Base-by-base conservation (phyloP, 1,139 yeast genomes). In the Geotrichum reessii region DNA sequence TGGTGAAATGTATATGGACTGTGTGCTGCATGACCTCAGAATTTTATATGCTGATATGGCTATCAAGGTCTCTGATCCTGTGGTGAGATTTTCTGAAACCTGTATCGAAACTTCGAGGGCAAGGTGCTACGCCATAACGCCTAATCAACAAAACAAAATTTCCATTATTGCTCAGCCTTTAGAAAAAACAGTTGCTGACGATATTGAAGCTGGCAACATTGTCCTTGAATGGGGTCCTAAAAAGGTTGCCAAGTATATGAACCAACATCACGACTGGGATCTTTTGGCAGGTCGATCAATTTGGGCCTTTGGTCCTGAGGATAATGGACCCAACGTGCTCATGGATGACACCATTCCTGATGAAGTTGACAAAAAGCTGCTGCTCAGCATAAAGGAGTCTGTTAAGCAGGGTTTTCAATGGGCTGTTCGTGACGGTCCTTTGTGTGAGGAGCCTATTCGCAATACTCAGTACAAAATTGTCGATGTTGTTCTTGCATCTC, bases 1-100 rank as follows among this genome's bases (percentile, higher is more conserved):
- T 2, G 99, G 99, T 3, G 99, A 95, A 69, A 68, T 93, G 19
- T 90, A 88, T 68, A 72, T 95, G 74, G 99, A 95, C 71, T 88
- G 95, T 65, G 75, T 87, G 31, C 71, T 95, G 57, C 89, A 86
- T 71, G 97, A 90, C 67, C 73, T 93, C 52, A 76, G 98, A 62
- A 71, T 76, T 21, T 70, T 84, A 62, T 81, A 78, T 68, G 81
- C 87, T 0, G 82, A 82, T 52, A 77, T 91, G 55, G 88, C 86
- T 56, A 82, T 93, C 57, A 87, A 85, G 67, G 86, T 91, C 1
- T 87, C 97, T 58, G 95, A 87, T 67, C 97, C 98, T 1, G 81
- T 86, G 71, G 84, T 92, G 0, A 81, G 81, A 61, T 90, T 93
- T 65, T 74, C 88, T 40, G 99, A 95, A 71, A 86, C 97, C 0